These are phyloP conservation scores for Danielia reshetovae DNA, from an alignment of 805 yeast genomes.

Conservation along the genomic window DNA sequence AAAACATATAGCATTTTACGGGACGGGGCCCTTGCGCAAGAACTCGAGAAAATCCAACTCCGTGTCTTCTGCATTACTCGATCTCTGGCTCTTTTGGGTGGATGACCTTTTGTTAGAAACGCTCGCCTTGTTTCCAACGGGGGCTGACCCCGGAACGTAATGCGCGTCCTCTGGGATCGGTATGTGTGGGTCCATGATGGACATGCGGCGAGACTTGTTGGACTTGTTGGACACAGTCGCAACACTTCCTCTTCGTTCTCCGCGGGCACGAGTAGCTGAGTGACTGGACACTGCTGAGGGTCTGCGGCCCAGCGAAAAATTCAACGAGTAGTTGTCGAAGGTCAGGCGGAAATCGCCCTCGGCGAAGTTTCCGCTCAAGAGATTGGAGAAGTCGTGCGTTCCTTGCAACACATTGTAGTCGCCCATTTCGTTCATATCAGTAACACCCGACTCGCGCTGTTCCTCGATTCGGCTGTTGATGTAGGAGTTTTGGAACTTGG, in stretches of 20 bases:
- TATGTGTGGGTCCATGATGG: conserved; percentile 8
- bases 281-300: background rate
- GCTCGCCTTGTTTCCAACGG: too few species aligned
- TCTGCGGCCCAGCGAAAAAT: conserved; percentile 10
- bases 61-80: conserved; percentile 15
- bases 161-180: conserved; percentile 14
- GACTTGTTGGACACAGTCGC: conserved; percentile 14
- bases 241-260: conserved; percentile 10
- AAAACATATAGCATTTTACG: background rate
- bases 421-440: background rate
- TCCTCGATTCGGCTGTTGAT: conserved; percentile 7
- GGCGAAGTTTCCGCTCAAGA: conserved; percentile 27
- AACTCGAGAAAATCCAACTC: conserved; percentile 48
- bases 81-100: conserved; percentile 9
- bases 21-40: conserved; percentile 37
- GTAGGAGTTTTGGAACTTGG: conserved; percentile 16
- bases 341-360: conserved; percentile 27
- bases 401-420: conserved; percentile 12
- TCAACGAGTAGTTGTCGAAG: conserved; percentile 29
- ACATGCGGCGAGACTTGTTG: conserved; percentile 12
- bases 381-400: conserved; percentile 37
- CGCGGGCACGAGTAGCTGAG: background rate
- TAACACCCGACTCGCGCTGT: background rate
- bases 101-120: conserved; percentile 1
- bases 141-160: conserved; percentile 7